phyloP scores from a whole-genome alignment of 768 basidiomycete species.

The Podaxis rugospora region DNA sequence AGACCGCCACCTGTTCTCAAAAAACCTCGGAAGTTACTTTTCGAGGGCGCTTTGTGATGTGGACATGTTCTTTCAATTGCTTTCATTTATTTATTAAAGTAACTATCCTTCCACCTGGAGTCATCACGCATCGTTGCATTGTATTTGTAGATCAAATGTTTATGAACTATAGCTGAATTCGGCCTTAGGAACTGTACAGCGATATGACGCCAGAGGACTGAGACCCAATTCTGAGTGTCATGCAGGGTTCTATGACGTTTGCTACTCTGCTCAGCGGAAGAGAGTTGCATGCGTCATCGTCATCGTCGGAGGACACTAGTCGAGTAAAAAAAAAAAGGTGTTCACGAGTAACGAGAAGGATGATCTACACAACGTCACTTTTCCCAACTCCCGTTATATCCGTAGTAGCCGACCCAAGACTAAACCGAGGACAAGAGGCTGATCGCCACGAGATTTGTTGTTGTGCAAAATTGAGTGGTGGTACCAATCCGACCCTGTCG shows the following conservation, averaged over 20 bases:
- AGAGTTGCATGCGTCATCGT: not conserved
- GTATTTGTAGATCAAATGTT: not conserved
- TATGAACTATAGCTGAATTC: not conserved
- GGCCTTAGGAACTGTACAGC: not conserved
- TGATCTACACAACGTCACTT: not conserved
- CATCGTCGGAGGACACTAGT: not conserved
- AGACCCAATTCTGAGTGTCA: not conserved
- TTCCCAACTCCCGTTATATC: constrained; percentile 3
- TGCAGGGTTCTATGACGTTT: constrained; percentile 7
- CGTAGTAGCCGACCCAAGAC: not conserved
- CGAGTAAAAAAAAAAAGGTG: not conserved
- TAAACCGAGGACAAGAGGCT: constrained; percentile 6
- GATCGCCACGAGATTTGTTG: not conserved
- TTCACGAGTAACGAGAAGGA: not conserved
- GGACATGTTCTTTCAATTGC: not conserved
- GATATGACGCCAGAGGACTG: not conserved
- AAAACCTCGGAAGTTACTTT: constrained; percentile 46
- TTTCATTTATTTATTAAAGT: not conserved
- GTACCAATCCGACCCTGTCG: not conserved
- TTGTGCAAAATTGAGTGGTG: too few species aligned
- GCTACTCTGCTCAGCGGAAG: constrained; percentile 8
- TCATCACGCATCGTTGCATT: not conserved
- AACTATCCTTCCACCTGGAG: not conserved
- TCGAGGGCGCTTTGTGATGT: constrained; percentile 40
- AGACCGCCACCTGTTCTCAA: constrained; percentile 38